Evolutionary conservation across 2,329 filamentous ascomycete species (phyloP), one percentile per base, ranked within the genome.

Genomic region (Botrytis byssoidea): DNA sequence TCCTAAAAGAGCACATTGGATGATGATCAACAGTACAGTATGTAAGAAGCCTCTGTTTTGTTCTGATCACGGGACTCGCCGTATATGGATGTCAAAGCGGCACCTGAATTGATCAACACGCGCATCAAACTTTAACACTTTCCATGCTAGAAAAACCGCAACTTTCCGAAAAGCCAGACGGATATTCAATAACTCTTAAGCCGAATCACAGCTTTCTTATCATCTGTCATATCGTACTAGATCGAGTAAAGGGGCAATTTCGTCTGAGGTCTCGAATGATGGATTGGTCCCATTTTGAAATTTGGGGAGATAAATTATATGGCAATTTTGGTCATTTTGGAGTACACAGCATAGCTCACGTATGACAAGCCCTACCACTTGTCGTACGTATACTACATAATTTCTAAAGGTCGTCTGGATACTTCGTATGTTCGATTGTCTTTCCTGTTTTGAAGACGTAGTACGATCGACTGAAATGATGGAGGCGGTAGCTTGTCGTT

Each of bases 51-150:
- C 29, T 25, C 35, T 4, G 9, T 25, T 57, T 42, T 22, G 1
- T 32, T 57, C 20, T 59, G 66, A 59, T 69, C 66, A 69, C 48
- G 48, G 32, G 66, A 69, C 37, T 29, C 35, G n/a, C n/a, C n/a
- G n/a, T n/a, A n/a, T n/a, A n/a, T n/a, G n/a, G n/a, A n/a, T n/a
- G 37, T 22, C 37, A 46, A 35, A 51, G 44, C 35, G 35, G 65
- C 32, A 55, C 22, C 42, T 42, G 6, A 12, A 61, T 10, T 18
- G 8, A 63, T 42, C 51, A 57, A 29, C 37, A 29, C 37, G 7
- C 22, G n/a, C 22, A 20, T 40, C 46, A 67, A 68, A 57, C 25
- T 32, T 57, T n/a, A 22, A 32, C 10, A 29, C 29, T 42, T 5
- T 4, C 12, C 37, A 44, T 32, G 25, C 14, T 18, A 3, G 9